Evolutionary conservation across 805 yeast species (phyloP).

Genomic region (Myxozyma geophila): DNA sequence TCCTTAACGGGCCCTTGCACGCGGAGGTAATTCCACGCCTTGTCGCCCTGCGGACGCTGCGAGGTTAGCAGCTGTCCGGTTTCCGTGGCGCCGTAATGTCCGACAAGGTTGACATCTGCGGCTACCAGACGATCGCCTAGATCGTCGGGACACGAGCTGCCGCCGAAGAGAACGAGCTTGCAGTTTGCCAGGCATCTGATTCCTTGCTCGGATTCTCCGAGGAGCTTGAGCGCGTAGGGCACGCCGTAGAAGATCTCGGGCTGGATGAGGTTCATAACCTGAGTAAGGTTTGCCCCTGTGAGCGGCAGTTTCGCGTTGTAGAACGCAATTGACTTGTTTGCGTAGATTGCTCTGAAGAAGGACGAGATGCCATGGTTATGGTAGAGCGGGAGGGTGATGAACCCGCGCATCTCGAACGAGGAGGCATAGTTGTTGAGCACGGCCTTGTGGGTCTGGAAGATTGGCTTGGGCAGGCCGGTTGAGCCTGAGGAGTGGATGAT

Average conservation of each 20-base stretch:
- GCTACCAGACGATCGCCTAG: constrained; percentile 24
- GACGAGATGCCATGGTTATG: constrained; percentile 28
- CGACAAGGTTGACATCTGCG: constrained; percentile 14
- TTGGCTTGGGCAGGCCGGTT: constrained; percentile 29
- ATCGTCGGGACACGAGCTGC: constrained; percentile 22
- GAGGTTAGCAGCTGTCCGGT: constrained; percentile 27
- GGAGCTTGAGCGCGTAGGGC: constrained; percentile 29
- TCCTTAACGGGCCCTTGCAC: constrained; percentile 1
- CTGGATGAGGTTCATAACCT: constrained; percentile 6
- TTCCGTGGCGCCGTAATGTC: constrained; percentile 29
- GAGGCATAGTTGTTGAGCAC: constrained; percentile 21
- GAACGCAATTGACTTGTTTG: constrained; percentile 14
- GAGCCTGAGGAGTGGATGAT: constrained; percentile 32
- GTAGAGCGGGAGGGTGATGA: constrained; percentile 26
- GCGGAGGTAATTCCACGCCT: constrained; percentile 21
- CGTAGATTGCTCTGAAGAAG: constrained; percentile 21
- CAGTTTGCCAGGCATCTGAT: constrained; percentile 11
- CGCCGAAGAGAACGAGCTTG: constrained; percentile 24
- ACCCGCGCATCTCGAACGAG: constrained; percentile 17
- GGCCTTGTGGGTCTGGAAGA: constrained; percentile 21
- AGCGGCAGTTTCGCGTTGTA: constrained; percentile 18
- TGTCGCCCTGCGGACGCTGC: constrained; percentile 13
- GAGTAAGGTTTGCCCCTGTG: constrained; percentile 14
- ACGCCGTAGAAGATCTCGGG: constrained; percentile 26
- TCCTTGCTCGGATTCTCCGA: constrained; percentile 17